Evolutionary conservation across 106 monocot genomes (phyloP).

Genomic region (Acanthochlamys bracteata): DNA sequence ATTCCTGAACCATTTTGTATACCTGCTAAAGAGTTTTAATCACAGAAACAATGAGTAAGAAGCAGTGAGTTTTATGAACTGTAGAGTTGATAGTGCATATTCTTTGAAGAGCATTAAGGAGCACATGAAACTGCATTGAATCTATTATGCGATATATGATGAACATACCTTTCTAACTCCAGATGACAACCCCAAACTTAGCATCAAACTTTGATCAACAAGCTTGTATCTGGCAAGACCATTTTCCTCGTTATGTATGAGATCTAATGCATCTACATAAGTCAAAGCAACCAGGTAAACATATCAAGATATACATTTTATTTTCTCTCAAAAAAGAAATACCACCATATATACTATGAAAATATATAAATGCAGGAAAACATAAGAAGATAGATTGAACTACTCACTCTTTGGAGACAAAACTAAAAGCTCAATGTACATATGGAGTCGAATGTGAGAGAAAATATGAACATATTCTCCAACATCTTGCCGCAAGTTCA

Average conservation of each 20-base stretch:
- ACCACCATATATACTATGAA: no score
- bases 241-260: conserved; percentile 10
- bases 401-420: conserved; percentile 50
- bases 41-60: no score
- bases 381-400: no score
- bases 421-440: conserved; percentile 76
- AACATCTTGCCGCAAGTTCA: conserved; percentile 53
- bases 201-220: conserved; percentile 44
- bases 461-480: conserved; percentile 84
- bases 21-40: conserved; percentile 24
- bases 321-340: no score
- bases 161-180: conserved; percentile 89
- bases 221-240: conserved; percentile 38
- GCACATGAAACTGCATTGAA: no score
- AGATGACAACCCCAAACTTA: conserved; percentile 74
- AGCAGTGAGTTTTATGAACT: no score
- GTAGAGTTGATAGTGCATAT: no score
- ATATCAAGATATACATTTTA: no score
- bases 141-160: no score
- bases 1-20: conserved; percentile 41
- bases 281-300: not conserved
- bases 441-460: conserved; percentile 79
- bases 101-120: no score
- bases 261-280: conserved; percentile 28
- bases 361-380: no score